phyloP scores from a whole-genome alignment of 768 basidiomycete species.

The Astraeus odoratus region DNA sequence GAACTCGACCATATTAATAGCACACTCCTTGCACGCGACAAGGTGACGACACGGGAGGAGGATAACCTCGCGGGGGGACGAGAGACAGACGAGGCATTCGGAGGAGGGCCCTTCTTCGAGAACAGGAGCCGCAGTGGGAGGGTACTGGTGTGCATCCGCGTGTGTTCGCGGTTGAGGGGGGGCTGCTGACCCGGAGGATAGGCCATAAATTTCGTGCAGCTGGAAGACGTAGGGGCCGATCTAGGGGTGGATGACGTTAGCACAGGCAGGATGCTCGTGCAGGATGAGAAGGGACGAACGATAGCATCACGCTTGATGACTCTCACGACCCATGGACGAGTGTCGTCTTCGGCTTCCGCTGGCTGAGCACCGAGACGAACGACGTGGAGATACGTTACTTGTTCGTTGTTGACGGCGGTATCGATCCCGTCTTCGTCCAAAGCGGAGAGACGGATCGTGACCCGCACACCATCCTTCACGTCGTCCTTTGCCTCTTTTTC shows the following conservation, averaged over 20 bases:
- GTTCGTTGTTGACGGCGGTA: conserved; percentile 69
- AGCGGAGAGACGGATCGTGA: conserved; percentile 75
- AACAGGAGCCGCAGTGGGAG: conserved; percentile 29
- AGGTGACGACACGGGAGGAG: conserved; percentile 90
- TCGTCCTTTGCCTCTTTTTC: conserved; percentile 41
- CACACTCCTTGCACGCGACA: conserved; percentile 93
- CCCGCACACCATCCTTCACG: conserved; percentile 58
- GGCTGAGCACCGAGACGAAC: conserved; percentile 55
- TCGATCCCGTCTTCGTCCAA: conserved; percentile 69
- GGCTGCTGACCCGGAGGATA: conserved; percentile 52
- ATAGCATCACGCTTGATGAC: conserved; percentile 91
- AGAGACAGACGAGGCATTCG: conserved; percentile 89
- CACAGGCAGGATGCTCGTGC: not conserved
- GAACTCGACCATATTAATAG: conserved; percentile 95
- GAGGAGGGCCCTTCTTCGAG: conserved; percentile 68
- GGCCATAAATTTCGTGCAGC: conserved; percentile 90
- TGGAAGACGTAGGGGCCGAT: conserved; percentile 94
- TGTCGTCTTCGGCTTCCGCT: conserved; percentile 43
- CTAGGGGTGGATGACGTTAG: conserved; percentile 28
- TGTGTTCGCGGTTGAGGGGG: conserved; percentile 28
- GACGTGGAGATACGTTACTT: conserved; percentile 83
- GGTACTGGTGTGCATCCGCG: conserved; percentile 39
- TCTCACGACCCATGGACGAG: conserved; percentile 82
- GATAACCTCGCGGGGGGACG: conserved; percentile 84
- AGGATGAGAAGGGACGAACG: conserved; percentile 31